Conservation (phyloP, 2,329 filamentous ascomycete species). For the Cryoendolithus antarcticus region DNA sequence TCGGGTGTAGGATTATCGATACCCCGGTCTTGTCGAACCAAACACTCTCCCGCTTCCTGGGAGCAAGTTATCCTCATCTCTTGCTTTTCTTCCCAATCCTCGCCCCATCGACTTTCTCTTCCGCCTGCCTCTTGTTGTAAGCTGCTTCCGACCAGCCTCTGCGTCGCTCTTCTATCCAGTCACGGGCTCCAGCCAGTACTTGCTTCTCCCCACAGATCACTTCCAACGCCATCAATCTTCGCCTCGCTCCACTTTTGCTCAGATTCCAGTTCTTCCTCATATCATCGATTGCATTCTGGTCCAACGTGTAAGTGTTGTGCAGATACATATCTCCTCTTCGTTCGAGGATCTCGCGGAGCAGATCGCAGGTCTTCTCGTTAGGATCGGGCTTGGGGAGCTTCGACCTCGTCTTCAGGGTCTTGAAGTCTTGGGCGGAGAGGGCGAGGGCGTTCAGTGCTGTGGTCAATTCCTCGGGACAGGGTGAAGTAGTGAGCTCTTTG, state of each 20-base stretch:
- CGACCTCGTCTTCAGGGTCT: conserved; percentile 27
- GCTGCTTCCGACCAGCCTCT: conserved; percentile 12
- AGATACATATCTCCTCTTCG: too few relatives aligned
- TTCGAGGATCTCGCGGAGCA: too few relatives aligned
- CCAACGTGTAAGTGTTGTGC: too few relatives aligned
- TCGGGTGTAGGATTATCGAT: conserved; percentile 12
- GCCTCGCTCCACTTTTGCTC: conserved; percentile 8
- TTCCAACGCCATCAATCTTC: conserved; percentile 45
- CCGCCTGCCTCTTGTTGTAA: conserved; percentile 12
- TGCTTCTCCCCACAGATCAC: conserved; percentile 63
- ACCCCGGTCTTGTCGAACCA: conserved; percentile 16
- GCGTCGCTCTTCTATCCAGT: conserved; percentile 6
- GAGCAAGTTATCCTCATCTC: conserved; percentile 7
- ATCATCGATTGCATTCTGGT: too few relatives aligned
- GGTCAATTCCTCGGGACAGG: conserved; percentile 27
- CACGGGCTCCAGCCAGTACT: conserved; percentile 44
- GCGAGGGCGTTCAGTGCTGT: conserved; percentile 34
- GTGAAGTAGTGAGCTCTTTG: conserved; percentile 24
- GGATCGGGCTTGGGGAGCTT: conserved; percentile 31
- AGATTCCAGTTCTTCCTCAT: conserved; percentile 18
- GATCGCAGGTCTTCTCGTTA: background rate
- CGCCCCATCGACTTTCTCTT: conserved; percentile 21
- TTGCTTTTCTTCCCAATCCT: conserved; percentile 6
- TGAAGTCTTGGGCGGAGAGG: conserved; percentile 28
- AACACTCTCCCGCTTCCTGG: conserved; percentile 3